Evolutionary conservation across 495 filamentous ascomycete genomes (phyloP), one percentile per base, ranked within the genome.

Genomic region (Bathelium albidoporum): DNA sequence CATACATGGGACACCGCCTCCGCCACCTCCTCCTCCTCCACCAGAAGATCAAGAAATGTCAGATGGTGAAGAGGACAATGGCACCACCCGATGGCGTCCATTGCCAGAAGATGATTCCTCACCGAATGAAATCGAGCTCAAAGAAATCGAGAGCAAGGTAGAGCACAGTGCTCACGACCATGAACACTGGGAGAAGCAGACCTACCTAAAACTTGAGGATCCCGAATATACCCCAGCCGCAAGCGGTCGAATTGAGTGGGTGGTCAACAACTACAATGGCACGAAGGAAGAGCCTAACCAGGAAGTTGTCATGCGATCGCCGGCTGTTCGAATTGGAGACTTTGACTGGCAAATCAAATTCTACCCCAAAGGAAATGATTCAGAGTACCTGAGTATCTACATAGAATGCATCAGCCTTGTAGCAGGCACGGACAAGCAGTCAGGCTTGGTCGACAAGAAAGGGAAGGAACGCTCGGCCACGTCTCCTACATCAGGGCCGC

Each of bases 281-380:
- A 86, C 84, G 2, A 78, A 77, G 53, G 83, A 86, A 44, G 76
- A 77, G 12, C 84, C 83, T 16, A 87, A 87, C 70, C 76, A 76
- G 4, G 77, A 78, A 34, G 76, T 77, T 61, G 74, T 87, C 62
- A 85, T 87, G 79, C 80, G 80, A 24, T 87, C 85, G 20, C 83
- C 80, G 1, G 70, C 79, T 10, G 79, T 85, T 3, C 78, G 74
- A 60, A 75, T 87, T 63, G 85, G 83, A 1, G 85, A 81, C 39
- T 83, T 83, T 65, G 85, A 85, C 72, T 87, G 85, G 85, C 83
- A 80, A 24, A 83, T 88, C 73, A 87, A 87, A 68, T 86, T 86
- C 73, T 88, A 83, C 65, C 85, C 85, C 18, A 78, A 80, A 49
- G 85, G 85, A 22, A 87, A 87, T 70, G 80, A 83, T 67, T 82